Base-by-base conservation (phyloP, 768 basidiomycete genomes). In the Suillus fuscotomentosus region DNA sequence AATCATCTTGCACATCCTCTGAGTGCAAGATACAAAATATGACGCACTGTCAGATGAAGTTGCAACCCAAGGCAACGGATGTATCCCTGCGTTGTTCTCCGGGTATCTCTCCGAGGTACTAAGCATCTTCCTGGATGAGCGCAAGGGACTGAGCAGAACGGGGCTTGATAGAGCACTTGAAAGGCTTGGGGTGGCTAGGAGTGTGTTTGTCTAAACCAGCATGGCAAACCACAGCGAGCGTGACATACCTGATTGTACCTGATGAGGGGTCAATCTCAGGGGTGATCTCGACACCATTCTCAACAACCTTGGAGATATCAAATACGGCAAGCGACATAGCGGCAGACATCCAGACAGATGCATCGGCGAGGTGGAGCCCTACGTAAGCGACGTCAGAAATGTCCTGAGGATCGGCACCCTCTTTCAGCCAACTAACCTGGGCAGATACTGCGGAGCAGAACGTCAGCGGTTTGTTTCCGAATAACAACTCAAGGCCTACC, bases 181-280 rank as follows among this genome's bases (percentile, higher is more conserved):
- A 87, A 0, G 39, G 56, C 3, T 57, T 57, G 15, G 39, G 56
- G 39, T 57, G 56, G 15, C 56, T 57, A 24, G 7, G 3, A 57
- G 5, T 6, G 17, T 24, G 15, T 13, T 6, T 27, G 22, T 41
- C 5, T 9, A 57, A 39, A 27, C 2, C 39, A 20, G 24, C 13
- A 27, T 9, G 1, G 3, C 9, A 41, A 2, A 41, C 22, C 24
- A 27, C 10, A 20, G 27, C 5, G 27, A 24, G 38, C 22, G 15
- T 0, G 10, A 27, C 43, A 67, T 69, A 82, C 86, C 85, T 86
- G 65, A 87, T 86, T 2, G 84, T 84, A 39, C 85, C 85, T 15
- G 80, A 81, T 6, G 84, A 85, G 65, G 81, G 81, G 15, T 82
- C 82, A 65, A 83, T 79, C 11, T 83, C 73, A n/a, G 84, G 85